Conservation (phyloP, 805 yeast genomes). For the Candida montana region DNA sequence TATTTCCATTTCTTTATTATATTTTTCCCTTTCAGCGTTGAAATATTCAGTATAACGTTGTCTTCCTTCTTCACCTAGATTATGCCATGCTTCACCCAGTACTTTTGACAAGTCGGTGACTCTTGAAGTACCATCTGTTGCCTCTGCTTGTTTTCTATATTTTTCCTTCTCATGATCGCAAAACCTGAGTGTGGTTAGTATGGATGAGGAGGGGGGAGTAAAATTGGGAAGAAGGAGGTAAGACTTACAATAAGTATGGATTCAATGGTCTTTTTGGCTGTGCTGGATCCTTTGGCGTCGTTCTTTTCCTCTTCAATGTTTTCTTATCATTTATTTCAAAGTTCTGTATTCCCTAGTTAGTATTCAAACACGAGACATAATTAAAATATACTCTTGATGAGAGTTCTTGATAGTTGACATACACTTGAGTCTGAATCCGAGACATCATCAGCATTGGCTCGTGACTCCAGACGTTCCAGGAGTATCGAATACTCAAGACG, state of each 20-base stretch:
- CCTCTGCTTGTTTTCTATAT: conserved; percentile 53
- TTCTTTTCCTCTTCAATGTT: conserved; percentile 23
- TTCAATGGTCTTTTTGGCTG: conserved; percentile 87
- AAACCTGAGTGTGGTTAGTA: conserved; percentile 7
- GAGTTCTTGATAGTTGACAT: not conserved
- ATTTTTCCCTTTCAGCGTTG: conserved; percentile 74
- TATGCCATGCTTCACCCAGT: conserved; percentile 83
- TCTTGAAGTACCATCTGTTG: conserved; percentile 45
- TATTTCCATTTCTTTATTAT: conserved; percentile 62
- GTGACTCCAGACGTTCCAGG: conserved; percentile 70
- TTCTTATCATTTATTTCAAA: conserved; percentile 16
- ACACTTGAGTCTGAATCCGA: conserved; percentile 10
- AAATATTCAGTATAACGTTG: conserved; percentile 70
- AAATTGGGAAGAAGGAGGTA: no score
- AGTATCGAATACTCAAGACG: conserved; percentile 79
- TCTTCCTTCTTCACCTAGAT: conserved; percentile 59
- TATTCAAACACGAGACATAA: conserved; percentile 1
- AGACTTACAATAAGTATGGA: conserved; percentile 58
- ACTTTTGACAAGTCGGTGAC: conserved; percentile 61
- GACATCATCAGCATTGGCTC: conserved; percentile 26
- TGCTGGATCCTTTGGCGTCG: conserved; percentile 61
- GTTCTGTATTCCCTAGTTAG: not conserved
- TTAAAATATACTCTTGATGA: no score
- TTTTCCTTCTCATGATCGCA: conserved; percentile 83
- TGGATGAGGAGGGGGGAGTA: no score